A percentile compares a stretch with the other conserved stretches of the same genome.
These are phyloP conservation scores for Coniochaeta ligniaria DNA, from an alignment of 2,329 filamentous ascomycete genomes.

Conservation along the genomic window DNA sequence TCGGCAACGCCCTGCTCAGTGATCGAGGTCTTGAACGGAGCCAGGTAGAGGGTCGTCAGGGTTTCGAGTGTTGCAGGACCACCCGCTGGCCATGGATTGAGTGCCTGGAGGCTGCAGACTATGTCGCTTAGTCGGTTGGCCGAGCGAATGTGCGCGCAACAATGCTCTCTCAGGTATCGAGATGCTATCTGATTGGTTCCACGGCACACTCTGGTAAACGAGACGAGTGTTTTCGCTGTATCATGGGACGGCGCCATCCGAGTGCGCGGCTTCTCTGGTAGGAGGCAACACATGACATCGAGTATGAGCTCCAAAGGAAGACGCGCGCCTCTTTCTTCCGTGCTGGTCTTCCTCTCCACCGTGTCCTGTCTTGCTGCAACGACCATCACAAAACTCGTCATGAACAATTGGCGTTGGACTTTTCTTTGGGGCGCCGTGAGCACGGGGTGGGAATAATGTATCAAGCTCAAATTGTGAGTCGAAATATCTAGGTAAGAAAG, in stretches of 20 bases:
- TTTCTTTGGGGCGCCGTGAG: no score
- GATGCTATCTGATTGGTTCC: conserved; percentile 32
- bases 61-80: no score
- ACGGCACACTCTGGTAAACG: conserved; percentile 34
- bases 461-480: neutral
- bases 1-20: conserved; percentile 19
- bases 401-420: no score
- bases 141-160: conserved; percentile 36
- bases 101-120: conserved; percentile 24
- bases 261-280: neutral
- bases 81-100: conserved; percentile 11
- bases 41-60: conserved; percentile 33
- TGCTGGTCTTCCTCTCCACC: neutral
- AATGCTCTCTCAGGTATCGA: conserved; percentile 32
- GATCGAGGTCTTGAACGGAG: conserved; percentile 29
- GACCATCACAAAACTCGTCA: neutral
- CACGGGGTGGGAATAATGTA: no score
- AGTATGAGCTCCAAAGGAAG: neutral
- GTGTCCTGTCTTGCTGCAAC: neutral
- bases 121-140: conserved; percentile 24
- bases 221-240: conserved; percentile 31
- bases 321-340: neutral
- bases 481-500: neutral
- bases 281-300: neutral
- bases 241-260: conserved; percentile 22